Evolutionary conservation across 2,329 filamentous ascomycete species (phyloP), one percentile per base, ranked within the genome.

Genomic region (Monosporascus ibericus): DNA sequence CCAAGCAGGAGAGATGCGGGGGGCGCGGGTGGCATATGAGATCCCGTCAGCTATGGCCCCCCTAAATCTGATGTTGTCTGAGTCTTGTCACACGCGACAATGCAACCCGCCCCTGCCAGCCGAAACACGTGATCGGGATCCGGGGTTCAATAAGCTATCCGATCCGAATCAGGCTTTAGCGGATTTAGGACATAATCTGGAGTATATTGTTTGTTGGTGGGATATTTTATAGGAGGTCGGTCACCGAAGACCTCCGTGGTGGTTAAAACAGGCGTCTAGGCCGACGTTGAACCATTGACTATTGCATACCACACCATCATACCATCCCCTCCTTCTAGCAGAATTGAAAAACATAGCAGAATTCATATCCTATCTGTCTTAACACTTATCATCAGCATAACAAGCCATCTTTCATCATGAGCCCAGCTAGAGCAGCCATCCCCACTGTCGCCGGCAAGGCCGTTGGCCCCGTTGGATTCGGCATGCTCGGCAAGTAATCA

Each of bases 391-490:
- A 20, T 44, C 8, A 22, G 17, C 39, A 22, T 42, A 42, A 11
- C 18, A 22, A 17, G 39, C 6, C 20, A 37, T 48, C 25, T 42
- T 48, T 22, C 15, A 50, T 47, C 39, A 53, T 53, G 52, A 42
- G 42, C 15, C 44, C 15, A 38, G 7, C 42, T 44, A 44, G 44
- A 39, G n/a, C 15, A 34, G 34, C 51, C 17, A 25, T 18, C 11
- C 49, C 18, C 3, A 49, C 15, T 24, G 11, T 55, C 17, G 39
- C 25, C 6, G 53, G 53, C 24, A 55, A 55, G 48, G 38, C 34
- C 17, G 40, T 57, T 8, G 55, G 55, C 7, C 48, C 55, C 25
- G 47, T 55, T 18, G 55, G 52, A 11, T 53, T 44, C 25, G 55
- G 55, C 39, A 27, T 57, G 49, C 20, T 57, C 44, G 39, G 53